Base-by-base conservation (phyloP, 139 green algal genomes). In the Chlorella sorokiniana region DNA sequence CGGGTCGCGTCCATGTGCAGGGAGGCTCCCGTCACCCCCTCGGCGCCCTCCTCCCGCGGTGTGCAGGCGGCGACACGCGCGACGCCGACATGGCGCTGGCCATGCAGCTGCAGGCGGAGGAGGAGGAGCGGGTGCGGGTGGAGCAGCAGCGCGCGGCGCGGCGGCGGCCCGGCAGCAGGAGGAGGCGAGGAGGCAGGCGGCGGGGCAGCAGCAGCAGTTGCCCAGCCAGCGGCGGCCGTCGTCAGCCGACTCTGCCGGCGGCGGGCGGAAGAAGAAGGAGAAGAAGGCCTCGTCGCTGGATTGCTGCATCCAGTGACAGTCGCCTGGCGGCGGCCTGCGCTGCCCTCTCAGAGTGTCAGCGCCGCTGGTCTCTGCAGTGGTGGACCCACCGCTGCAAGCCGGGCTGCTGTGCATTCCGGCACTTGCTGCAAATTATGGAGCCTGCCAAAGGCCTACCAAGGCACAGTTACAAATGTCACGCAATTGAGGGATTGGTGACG, bases 71-170 rank as follows among this genome's bases (percentile, higher is more conserved):
- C 40, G n/a, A 72, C 41, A 73, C 59, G 45, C 68, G 54, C 20
- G 91, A 96, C 69, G 88, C 92, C 0, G 95, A 98, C 86, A 86
- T 94, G 81, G 94, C 93, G 37, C 74, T 96, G 64, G 95, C 95
- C 10, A 70, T 98, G 81, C 89, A 95, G 84, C 86, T 98, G 81
- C 95, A 98, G 77, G 67, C 95, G 78, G 86, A 96, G 71, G 85
- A 89, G 63, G 70, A 88, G 41, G 79, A 83, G 51, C 29, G 76
- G 37, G 51, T 75, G 71, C 44, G n/a, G 37, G 16, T 20, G 64
- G 83, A 79, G 45, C 29, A 63, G 76, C 37, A 81, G 83, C 76
- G 76, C 38, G 35, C 62, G 29, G 37, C 33, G 45, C 56, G 33
- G 18, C 18, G 31, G 41, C 41, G 33, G 52, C 61, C n/a, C 72